These are phyloP conservation scores for Cornus florida DNA, from an alignment of 148 eudicot species.

Conservation along the genomic window DNA sequence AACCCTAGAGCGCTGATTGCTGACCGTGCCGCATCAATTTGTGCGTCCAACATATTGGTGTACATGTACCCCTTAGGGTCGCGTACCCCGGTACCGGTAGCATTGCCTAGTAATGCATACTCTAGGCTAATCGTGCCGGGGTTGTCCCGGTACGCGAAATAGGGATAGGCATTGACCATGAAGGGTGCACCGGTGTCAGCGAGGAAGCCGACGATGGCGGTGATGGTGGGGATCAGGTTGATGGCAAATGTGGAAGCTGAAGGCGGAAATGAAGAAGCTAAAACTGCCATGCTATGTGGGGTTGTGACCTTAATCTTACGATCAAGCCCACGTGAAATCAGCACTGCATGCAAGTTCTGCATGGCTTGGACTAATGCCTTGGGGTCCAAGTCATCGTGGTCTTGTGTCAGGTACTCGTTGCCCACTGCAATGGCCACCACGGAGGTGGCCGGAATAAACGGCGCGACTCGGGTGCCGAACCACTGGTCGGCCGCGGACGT, in stretches of 20 bases:
- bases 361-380: slow-evolving; percentile 30
- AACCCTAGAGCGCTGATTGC: slow-evolving; percentile 39
- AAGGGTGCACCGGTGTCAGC: slow-evolving; percentile 34
- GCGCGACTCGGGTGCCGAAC: slow-evolving; percentile 31
- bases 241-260: slow-evolving; percentile 38
- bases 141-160: slow-evolving; percentile 37
- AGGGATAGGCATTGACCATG: slow-evolving; percentile 47
- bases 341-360: slow-evolving; percentile 33
- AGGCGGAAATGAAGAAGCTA: slow-evolving; percentile 47
- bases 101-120: slow-evolving; percentile 43
- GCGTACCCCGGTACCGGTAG: slow-evolving; percentile 27
- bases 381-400: slow-evolving; percentile 23
- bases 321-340: slow-evolving; percentile 34
- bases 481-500: slow-evolving; percentile 31
- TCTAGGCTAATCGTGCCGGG: slow-evolving; percentile 26
- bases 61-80: slow-evolving; percentile 42
- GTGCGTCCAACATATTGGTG: slow-evolving; percentile 43
- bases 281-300: slow-evolving; percentile 45
- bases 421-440: slow-evolving; percentile 33
- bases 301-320: slow-evolving; percentile 44
- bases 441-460: slow-evolving; percentile 40
- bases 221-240: slow-evolving; percentile 34
- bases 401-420: slow-evolving; percentile 36
- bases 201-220: slow-evolving; percentile 29
- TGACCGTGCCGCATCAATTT: slow-evolving; percentile 35